Evolutionary conservation across 257 asterid genomes (phyloP).

Genomic region (Agastache rugosa): DNA sequence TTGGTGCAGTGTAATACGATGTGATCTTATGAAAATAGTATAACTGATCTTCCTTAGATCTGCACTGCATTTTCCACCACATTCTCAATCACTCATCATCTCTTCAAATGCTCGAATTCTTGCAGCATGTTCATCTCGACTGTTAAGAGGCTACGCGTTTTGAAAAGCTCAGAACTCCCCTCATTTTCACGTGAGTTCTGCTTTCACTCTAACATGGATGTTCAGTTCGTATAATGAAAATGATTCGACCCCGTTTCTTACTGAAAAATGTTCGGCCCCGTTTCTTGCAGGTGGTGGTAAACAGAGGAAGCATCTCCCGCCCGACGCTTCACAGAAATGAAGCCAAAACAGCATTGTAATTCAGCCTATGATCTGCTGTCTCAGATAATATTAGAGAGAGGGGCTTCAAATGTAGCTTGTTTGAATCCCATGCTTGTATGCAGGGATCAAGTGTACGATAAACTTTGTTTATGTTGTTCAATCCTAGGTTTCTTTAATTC

Average conservation of each 20-base stretch:
- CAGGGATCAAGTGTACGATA: conserved; percentile 26
- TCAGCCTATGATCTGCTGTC: neutral
- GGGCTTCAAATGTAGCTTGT: neutral
- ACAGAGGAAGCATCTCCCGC: conserved; percentile 50
- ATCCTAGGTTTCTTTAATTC: conserved; percentile 35
- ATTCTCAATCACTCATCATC: neutral
- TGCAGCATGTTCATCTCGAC: conserved; percentile 91
- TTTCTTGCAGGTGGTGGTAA: conserved; percentile 57
- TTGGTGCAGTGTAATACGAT: neutral
- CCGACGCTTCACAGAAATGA: conserved; percentile 13
- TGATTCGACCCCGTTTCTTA: neutral
- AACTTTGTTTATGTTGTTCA: conserved; percentile 33
- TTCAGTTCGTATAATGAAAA: neutral
- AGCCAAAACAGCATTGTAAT: neutral
- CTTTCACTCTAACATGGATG: neutral
- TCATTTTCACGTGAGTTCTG: conserved; percentile 59
- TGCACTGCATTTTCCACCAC: neutral
- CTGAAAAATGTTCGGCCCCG: neutral
- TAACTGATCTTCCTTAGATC: neutral
- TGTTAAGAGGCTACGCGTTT: conserved; percentile 83
- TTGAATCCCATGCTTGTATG: neutral
- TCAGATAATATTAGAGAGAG: neutral
- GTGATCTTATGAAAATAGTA: neutral
- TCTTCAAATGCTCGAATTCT: neutral
- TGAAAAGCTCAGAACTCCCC: conserved; percentile 80